Percentiles rank a stretch among this genome's conserved stretches.
Conservation (phyloP, 2,329 filamentous ascomycete genomes). For the Dothidotthia symphoricarpi region DNA sequence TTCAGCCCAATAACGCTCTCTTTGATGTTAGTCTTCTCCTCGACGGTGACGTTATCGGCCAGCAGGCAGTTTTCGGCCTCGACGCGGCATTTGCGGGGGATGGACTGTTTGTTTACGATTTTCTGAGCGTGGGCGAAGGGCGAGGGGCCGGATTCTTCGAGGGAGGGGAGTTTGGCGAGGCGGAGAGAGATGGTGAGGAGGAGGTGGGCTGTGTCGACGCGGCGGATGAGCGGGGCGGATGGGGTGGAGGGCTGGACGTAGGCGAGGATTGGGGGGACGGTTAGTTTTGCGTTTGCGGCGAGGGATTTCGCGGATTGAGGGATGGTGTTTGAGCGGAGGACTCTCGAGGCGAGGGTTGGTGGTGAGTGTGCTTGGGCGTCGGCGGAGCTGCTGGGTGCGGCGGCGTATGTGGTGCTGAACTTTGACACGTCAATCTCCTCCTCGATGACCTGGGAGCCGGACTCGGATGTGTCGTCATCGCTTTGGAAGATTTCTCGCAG, state of each 20-base stretch:
- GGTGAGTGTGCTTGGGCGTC: constrained; percentile 8
- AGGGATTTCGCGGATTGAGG: constrained; percentile 29
- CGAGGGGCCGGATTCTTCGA: constrained; percentile 64
- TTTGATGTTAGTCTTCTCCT: constrained; percentile 89
- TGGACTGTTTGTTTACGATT: constrained; percentile 76
- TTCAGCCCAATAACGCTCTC: constrained; percentile 85
- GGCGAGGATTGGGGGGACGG: constrained; percentile 71
- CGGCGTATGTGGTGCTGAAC: constrained; percentile 51
- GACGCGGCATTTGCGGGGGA: constrained; percentile 78
- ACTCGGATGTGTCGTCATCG: constrained; percentile 41
- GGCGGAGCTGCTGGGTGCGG: constrained; percentile 2
- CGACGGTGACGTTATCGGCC: constrained; percentile 83
- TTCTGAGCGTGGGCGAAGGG: constrained; percentile 78
- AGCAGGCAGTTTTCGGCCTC: constrained; percentile 79
- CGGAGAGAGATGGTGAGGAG: constrained; percentile 79
- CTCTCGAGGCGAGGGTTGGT: constrained; percentile 37
- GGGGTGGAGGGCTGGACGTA: constrained; percentile 72
- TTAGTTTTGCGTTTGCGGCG: constrained; percentile 39
- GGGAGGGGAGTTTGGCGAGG: constrained; percentile 76
- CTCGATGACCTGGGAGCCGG: constrained; percentile 43
- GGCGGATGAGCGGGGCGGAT: constrained; percentile 66
- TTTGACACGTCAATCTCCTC: constrained; percentile 56
- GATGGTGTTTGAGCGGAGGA: constrained; percentile 30
- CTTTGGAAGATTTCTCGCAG: constrained; percentile 64
- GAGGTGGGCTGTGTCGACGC: constrained; percentile 82